These are phyloP conservation scores for Leucocoprinus leucothites DNA, from an alignment of 768 basidiomycete genomes.

Conservation along the genomic window DNA sequence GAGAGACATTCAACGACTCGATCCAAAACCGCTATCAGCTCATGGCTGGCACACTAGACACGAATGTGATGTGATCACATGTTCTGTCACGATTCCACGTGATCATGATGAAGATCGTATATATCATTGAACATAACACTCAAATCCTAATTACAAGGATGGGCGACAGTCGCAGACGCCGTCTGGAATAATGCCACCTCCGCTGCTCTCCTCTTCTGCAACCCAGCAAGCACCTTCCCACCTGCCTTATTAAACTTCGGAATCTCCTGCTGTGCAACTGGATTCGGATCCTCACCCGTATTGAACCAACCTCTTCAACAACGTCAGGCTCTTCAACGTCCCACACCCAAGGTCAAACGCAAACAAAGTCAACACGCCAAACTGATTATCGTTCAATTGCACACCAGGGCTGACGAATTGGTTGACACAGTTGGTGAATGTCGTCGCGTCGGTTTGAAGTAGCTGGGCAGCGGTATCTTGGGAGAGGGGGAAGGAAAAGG, in stretches of 20 bases:
- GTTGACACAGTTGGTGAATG: conserved; percentile 28
- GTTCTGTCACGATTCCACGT: too few species aligned
- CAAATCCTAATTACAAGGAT: conserved; percentile 21
- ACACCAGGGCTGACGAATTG: conserved; percentile 25
- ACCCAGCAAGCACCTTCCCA: conserved; percentile 26
- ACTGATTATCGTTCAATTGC: conserved; percentile 34
- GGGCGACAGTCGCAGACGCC: conserved; percentile 27
- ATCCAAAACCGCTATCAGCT: too few species aligned
- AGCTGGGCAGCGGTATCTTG: conserved; percentile 23
- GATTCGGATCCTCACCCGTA: conserved; percentile 30
- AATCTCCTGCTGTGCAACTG: conserved; percentile 32
- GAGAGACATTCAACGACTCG: too few species aligned
- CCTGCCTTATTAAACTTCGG: conserved; percentile 31
- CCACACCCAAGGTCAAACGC: conserved; percentile 33
- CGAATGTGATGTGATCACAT: too few species aligned
- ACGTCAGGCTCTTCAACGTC: conserved; percentile 24
- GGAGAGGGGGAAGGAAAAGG: conserved; percentile 28
- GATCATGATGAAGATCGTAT: too few species aligned
- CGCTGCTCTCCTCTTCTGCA: conserved; percentile 26
- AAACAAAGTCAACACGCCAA: conserved; percentile 30
- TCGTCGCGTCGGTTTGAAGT: conserved; percentile 24
- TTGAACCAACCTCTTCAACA: conserved; percentile 33
- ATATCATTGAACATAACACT: too few species aligned
- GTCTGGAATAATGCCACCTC: conserved; percentile 34
- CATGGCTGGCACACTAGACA: too few species aligned